Percentiles rank a stretch among this genome's conserved stretches.
Conservation (phyloP, 352 stramenopile genomes). For the Hyaloperonospora arabidopsidis region DNA sequence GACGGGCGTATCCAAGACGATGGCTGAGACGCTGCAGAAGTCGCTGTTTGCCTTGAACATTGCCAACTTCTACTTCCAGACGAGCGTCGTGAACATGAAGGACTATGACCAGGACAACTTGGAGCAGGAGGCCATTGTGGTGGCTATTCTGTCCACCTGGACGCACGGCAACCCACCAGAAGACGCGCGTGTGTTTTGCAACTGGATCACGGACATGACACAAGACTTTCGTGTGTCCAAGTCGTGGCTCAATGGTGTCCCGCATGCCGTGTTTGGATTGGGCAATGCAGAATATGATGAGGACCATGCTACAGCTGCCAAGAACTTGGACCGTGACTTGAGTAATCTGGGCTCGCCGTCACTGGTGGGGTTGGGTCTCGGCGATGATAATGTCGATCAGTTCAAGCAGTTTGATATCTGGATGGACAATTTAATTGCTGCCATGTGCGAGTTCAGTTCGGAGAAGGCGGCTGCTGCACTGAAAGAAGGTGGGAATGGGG, state of each 20-base stretch:
- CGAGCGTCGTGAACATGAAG: constrained; percentile 80
- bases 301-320: constrained; percentile 74
- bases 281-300: constrained; percentile 87
- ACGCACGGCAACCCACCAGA: constrained; percentile 68
- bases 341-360: constrained; percentile 49
- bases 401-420: constrained; percentile 73
- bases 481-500: constrained; percentile 11
- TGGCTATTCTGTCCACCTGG: constrained; percentile 84
- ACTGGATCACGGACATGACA: constrained; percentile 84
- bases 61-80: constrained; percentile 73
- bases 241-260: constrained; percentile 58
- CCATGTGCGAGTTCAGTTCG: constrained; percentile 71
- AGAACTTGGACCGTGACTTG: constrained; percentile 59
- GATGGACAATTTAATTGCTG: constrained; percentile 68
- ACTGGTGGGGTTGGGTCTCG: constrained; percentile 54
- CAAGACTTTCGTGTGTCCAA: constrained; percentile 86
- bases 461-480: constrained; percentile 20
- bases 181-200: constrained; percentile 71
- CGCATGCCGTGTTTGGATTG: constrained; percentile 78
- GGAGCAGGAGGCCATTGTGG: constrained; percentile 77
- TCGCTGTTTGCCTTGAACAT: constrained; percentile 77
- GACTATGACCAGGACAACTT: constrained; percentile 87
- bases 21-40: constrained; percentile 69
- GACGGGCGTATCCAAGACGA: constrained; percentile 71
- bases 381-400: constrained; percentile 82